Base-by-base conservation (phyloP, 2,329 filamentous ascomycete species). In the Fusarium continuum region DNA sequence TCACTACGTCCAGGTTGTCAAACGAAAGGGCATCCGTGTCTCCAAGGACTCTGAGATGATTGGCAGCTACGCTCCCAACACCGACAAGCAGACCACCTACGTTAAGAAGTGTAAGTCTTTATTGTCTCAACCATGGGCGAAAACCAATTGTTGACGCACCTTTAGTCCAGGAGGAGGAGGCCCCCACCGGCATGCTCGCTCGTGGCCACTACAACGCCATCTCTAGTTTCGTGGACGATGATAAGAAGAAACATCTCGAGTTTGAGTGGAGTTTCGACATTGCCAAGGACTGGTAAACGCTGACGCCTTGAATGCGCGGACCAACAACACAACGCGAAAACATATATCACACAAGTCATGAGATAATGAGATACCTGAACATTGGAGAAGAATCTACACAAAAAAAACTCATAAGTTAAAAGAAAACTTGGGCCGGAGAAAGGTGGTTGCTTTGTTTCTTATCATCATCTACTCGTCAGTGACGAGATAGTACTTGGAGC, bases 1-100 rank as follows among this genome's bases (percentile, higher is more conserved):
- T 75, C 96, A 97, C 82, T 99, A 98, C 78, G 86, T 99, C 55
- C 95, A 99, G 81, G 86, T 93, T 34, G 91, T 97, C 63, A 96
- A 95, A 85, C 85, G 93, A 71, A 93, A 93, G 83, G 91, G 91
- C 50, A 85, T 98, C 75, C 87, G 87, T 57, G 87, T 94, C 61
- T 91, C 90, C 82, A 99, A 97, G 86, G 91, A 95, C 73, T 91
- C 96, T 71, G 94, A 98, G 82, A 99, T 99, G 95, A 91, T 99
- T 85, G 93, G 94, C 70, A 96, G 92, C 72, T 99, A 94, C 74
- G 91, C 92, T 51, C 95, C 95, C 67, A 97, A 90, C 82, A 98
- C 94, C 16, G 90, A 92, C 64, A 91, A 92, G 79, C 92, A 91
- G 78, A 88, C 90, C 9, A 78, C 89, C 63, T 96, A 98, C 78